Base-by-base conservation (phyloP, 352 stramenopile genomes). In the Globisporangium radiosum region DNA sequence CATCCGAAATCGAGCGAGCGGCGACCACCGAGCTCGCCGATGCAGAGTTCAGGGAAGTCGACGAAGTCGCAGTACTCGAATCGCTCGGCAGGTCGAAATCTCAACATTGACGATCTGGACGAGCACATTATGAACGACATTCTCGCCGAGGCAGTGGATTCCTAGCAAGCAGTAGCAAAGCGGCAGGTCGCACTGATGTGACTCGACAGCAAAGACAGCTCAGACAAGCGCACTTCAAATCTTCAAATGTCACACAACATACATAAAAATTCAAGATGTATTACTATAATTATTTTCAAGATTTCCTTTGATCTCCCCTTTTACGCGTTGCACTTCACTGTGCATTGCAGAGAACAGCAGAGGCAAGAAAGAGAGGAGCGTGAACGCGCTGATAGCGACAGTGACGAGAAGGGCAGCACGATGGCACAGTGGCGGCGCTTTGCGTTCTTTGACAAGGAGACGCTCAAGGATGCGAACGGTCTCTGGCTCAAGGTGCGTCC, bases 371-470 rank as follows among this genome's bases (percentile, higher is more conserved):
- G 25, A 33, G 25, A 3, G 25, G 1, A 33, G 25, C 25, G 25
- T 33, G 25, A 33, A 33, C 25, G 25, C 25, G 25, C 25, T 33
- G 25, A 33, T 33, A 33, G 25, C 19, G n/a, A 19, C 47, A 52
- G 33, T 14, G 45, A 50, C 45, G 38, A 55, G 33, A 13, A 2
- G 51, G 33, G 58, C 13, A 59, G 47, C 40, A 51, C 52, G 37
- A 95, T 95, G 85, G 83, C 85, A 70, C 85, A 95, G 66, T 93
- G 83, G 84, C 75, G 85, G 73, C 81, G 85, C 69, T 95, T 95
- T 66, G 82, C 82, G 52, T 95, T 95, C 79, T 95, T 95, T 61
- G 85, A 95, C 65, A 89, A 90, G 64, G 85, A 95, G 59, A 76
- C 91, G 36, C 75, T 95, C 44, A 93, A 92, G 67, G 85, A 95